Conservation (phyloP, 768 basidiomycete genomes). For the Boletales sp. region DNA sequence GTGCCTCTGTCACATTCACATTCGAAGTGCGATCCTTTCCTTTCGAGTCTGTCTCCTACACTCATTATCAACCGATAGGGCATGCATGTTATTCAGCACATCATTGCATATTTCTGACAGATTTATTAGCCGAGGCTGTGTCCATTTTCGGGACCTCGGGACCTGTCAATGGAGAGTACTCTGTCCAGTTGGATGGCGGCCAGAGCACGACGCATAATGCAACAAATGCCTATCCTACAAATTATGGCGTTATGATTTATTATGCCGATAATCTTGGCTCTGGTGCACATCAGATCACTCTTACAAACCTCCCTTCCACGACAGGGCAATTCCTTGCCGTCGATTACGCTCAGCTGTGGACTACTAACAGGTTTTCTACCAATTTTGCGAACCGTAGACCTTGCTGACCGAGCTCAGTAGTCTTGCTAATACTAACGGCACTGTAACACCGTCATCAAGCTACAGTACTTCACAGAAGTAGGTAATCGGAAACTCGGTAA, state of each 20-base stretch:
- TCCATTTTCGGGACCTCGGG: conserved; percentile 44
- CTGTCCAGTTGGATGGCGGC: conserved; percentile 34
- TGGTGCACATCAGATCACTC: conserved; percentile 32
- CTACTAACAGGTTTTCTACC: conserved; percentile 11
- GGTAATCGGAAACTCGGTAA: neutral
- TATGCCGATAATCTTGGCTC: conserved; percentile 38
- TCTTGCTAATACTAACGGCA: neutral
- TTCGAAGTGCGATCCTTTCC: conserved; percentile 35
- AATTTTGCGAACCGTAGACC: neutral
- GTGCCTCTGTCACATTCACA: conserved; percentile 34
- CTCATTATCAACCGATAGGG: conserved; percentile 17
- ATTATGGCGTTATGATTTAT: conserved; percentile 31
- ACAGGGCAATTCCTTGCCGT: conserved; percentile 25
- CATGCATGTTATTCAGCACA: conserved; percentile 1
- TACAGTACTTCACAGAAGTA: conserved; percentile 10
- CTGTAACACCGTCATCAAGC: neutral
- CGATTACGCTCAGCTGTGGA: conserved; percentile 31
- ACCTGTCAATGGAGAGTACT: conserved; percentile 33
- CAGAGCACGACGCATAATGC: conserved; percentile 17
- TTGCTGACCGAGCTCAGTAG: neutral
- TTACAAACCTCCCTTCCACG: conserved; percentile 29
- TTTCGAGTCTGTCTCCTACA: neutral
- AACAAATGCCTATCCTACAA: conserved; percentile 14
- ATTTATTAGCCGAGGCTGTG: conserved; percentile 37
- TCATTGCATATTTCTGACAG: neutral